Conservation (phyloP, 805 yeast genomes). For the Danielia oregonensis region DNA sequence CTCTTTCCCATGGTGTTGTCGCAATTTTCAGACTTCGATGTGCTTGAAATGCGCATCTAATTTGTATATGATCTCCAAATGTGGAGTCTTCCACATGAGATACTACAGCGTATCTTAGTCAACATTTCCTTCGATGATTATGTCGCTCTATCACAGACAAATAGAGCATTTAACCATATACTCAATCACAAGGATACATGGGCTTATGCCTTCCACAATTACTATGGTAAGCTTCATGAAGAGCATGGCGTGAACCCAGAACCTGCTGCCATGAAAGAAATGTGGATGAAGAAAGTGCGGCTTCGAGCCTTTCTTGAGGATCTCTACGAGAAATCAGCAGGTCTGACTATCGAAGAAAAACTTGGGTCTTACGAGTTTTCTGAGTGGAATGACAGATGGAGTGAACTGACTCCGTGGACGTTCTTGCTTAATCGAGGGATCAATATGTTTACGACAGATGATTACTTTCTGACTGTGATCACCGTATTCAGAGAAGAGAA, state of each 20-base stretch:
- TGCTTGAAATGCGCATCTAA: no score
- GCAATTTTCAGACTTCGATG: no score
- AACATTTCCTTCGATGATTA: conserved; percentile 9
- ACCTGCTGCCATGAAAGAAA: neutral
- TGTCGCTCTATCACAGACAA: conserved; percentile 11
- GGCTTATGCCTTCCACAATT: no score
- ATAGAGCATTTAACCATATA: neutral
- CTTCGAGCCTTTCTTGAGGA: neutral
- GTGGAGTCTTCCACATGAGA: conserved; percentile 15
- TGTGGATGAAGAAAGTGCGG: neutral
- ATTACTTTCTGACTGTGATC: neutral
- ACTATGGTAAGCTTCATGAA: no score
- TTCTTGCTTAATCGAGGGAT: neutral
- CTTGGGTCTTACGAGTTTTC: no score
- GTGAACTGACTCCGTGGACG: neutral
- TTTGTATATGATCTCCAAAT: no score
- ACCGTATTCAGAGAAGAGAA: no score
- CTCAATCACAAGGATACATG: no score
- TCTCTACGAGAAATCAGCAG: neutral
- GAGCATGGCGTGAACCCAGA: no score
- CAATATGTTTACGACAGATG: neutral
- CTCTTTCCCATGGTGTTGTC: conserved; percentile 14
- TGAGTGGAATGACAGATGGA: neutral
- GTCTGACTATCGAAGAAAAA: neutral
- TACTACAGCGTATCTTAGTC: conserved; percentile 8